A percentile compares a stretch with the other conserved stretches of the same genome.
These are phyloP conservation scores for Dictyostelium citrinum DNA, from an alignment of 78 protist species.

Conservation along the genomic window DNA sequence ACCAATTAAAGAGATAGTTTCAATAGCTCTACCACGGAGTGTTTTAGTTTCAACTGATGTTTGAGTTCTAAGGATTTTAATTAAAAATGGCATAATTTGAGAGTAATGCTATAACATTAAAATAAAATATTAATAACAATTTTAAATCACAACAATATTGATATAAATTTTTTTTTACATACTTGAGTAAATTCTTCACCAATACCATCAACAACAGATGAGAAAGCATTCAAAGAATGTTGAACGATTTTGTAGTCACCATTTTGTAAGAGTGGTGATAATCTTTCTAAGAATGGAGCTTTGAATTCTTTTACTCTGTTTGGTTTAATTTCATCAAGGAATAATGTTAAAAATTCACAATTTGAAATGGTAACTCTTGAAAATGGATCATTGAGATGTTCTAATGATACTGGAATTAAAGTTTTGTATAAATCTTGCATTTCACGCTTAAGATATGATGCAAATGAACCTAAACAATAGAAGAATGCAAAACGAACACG, in stretches of 20 bases:
- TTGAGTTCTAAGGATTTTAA: conserved; percentile 49
- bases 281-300: not conserved
- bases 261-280: conserved; percentile 3
- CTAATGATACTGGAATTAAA: conserved; percentile 57
- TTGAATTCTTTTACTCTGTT: not conserved
- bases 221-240: conserved; percentile 72
- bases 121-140: not conserved
- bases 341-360: conserved; percentile 29
- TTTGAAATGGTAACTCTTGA: conserved; percentile 87
- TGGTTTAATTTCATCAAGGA: conserved; percentile 44
- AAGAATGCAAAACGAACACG: conserved; percentile 93
- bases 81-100: conserved; percentile 86
- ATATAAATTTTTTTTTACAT: not conserved
- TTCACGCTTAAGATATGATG: conserved; percentile 81
- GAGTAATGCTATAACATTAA: conserved; percentile 64
- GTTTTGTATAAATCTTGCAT: conserved; percentile 27
- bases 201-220: conserved; percentile 43
- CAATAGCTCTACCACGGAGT: conserved; percentile 93
- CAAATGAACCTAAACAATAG: conserved; percentile 91
- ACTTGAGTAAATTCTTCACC: conserved; percentile 51
- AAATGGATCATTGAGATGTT: conserved; percentile 57
- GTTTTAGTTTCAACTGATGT: conserved; percentile 14
- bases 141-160: not conserved
- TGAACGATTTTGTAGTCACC: conserved; percentile 1
- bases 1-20: conserved; percentile 92